These are phyloP conservation scores for Cryphonectria carpinicola DNA, from an alignment of 2,329 filamentous ascomycete genomes.

Conservation along the genomic window DNA sequence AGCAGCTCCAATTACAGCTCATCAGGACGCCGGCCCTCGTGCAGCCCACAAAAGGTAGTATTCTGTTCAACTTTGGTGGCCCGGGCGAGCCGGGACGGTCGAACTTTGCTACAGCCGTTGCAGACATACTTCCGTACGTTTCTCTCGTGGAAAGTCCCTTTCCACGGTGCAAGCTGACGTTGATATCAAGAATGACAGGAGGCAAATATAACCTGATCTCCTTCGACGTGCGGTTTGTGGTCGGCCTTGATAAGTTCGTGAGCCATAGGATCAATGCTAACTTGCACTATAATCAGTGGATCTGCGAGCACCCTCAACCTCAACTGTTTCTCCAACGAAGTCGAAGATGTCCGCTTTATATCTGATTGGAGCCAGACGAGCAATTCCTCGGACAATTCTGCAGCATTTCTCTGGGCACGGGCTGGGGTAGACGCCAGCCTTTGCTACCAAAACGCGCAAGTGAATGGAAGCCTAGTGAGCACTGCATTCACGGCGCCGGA, in stretches of 20 bases:
- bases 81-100: conserved; percentile 29
- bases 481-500: conserved; percentile 50
- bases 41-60: conserved; percentile 36
- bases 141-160: neutral
- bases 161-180: neutral
- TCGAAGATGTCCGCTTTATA: conserved; percentile 22
- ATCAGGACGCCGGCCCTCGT: conserved; percentile 12
- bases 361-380: neutral
- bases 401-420: conserved; percentile 34
- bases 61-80: conserved; percentile 39
- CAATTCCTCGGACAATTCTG: conserved; percentile 30
- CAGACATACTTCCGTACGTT: conserved; percentile 1
- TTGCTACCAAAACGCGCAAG: conserved; percentile 33
- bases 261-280: neutral
- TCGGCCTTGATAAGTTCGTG: neutral
- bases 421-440: conserved; percentile 30
- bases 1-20: conserved; percentile 3
- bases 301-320: neutral
- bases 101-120: conserved; percentile 5
- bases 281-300: neutral
- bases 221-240: neutral
- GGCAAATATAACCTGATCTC: neutral
- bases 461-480: conserved; percentile 43
- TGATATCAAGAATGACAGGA: neutral
- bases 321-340: conserved; percentile 7